A percentile compares a stretch with the other conserved stretches of the same genome.
These are phyloP conservation scores for Pythium chondricola DNA, from an alignment of 352 stramenopile genomes.

Conservation along the genomic window DNA sequence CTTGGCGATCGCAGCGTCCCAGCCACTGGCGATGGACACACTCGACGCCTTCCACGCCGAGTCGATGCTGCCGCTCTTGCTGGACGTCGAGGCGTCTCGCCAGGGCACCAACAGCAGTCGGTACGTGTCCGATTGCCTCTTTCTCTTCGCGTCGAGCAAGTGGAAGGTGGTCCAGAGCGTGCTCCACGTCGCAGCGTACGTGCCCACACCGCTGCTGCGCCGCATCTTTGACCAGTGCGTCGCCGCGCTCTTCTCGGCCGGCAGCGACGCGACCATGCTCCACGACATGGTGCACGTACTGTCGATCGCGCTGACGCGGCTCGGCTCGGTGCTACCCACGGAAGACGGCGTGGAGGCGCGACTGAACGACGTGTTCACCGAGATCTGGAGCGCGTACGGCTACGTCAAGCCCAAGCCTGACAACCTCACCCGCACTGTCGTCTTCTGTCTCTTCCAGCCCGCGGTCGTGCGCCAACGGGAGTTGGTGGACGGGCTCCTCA, in stretches of 20 bases:
- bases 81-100: constrained; percentile 8
- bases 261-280: constrained; percentile 48
- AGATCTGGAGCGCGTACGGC: constrained; percentile 65
- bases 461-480: constrained; percentile 35
- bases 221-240: constrained; percentile 36
- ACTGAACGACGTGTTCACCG: constrained; percentile 38
- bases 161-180: constrained; percentile 51
- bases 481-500: constrained; percentile 29
- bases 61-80: constrained; percentile 8
- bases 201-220: constrained; percentile 33
- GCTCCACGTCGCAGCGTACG: constrained; percentile 40
- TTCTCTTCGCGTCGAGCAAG: constrained; percentile 44
- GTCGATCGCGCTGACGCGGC: constrained; percentile 35
- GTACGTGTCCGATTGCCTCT: constrained; percentile 14
- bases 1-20: constrained; percentile 13
- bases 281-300: constrained; percentile 68
- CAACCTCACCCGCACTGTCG: constrained; percentile 49
- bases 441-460: constrained; percentile 69
- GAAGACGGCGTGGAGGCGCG: constrained; percentile 10
- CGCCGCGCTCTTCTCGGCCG: constrained; percentile 42
- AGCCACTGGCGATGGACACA: constrained; percentile 10
- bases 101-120: constrained; percentile 16
- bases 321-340: constrained; percentile 29
- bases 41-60: constrained; percentile 13
- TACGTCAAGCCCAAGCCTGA: constrained; percentile 70